Evolutionary conservation across 2,329 filamentous ascomycete genomes (phyloP).

Genomic region (Talaromyces piceae): DNA sequence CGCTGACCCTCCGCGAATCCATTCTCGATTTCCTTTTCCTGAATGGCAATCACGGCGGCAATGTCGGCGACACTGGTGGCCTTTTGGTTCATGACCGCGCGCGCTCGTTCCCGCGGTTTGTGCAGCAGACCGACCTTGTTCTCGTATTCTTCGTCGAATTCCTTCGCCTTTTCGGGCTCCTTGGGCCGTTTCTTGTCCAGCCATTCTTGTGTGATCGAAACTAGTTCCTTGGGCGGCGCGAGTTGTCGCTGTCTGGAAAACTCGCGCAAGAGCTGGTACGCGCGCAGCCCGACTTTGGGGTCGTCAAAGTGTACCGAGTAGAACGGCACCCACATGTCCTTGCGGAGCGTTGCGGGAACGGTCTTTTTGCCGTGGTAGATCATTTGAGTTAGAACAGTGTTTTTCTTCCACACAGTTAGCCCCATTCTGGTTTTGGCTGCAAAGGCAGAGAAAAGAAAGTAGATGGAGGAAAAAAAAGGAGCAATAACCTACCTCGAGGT

Average conservation of each 20-base stretch:
- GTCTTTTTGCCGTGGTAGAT: slow-evolving; percentile 59
- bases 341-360: slow-evolving; percentile 49
- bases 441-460: neutral
- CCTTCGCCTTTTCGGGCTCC: slow-evolving; percentile 31
- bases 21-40: slow-evolving; percentile 32
- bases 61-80: slow-evolving; percentile 56
- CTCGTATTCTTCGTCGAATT: slow-evolving; percentile 33
- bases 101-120: slow-evolving; percentile 44
- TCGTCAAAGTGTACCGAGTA: slow-evolving; percentile 51
- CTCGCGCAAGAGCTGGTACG: slow-evolving; percentile 53
- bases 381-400: slow-evolving; percentile 49
- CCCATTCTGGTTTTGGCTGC: too few relatives aligned
- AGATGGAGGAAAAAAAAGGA: neutral
- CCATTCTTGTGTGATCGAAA: slow-evolving; percentile 38
- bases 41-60: slow-evolving; percentile 48
- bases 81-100: slow-evolving; percentile 55
- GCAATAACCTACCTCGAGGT: slow-evolving; percentile 43
- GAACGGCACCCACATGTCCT: slow-evolving; percentile 57
- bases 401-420: slow-evolving; percentile 33
- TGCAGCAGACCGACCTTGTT: slow-evolving; percentile 38
- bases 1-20: slow-evolving; percentile 25
- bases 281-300: slow-evolving; percentile 44
- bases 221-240: slow-evolving; percentile 38
- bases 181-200: slow-evolving; percentile 32
- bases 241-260: slow-evolving; percentile 53